Evolutionary conservation across 805 yeast species (phyloP), one percentile per base, ranked within the genome.

Genomic region (Yarrowia phangngaensis): DNA sequence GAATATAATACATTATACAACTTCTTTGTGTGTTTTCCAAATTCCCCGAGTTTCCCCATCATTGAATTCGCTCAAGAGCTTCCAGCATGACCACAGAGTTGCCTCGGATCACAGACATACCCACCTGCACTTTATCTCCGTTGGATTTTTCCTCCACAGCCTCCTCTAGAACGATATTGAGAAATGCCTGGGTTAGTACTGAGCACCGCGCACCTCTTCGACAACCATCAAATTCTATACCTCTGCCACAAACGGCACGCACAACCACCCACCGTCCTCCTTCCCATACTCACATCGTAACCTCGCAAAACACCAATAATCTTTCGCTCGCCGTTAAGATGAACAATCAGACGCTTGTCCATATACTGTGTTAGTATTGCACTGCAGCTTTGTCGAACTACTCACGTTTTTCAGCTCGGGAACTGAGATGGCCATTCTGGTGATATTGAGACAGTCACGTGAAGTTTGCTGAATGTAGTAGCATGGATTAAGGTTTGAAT

Each of bases 251-350:
- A n/a, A n/a, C 6, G 54, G 43, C 20, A 45, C 19, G 33, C 60
- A 60, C 16, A 58, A 58, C 4, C 59, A 58, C 24, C 58, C 16
- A n/a, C 22, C 3, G 20, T 6, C 15, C 20, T 5, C 14, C 15
- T 12, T 8, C 27, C 62, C 52, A 58, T 20, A 45, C 50, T 45
- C 40, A 79, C 76, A 61, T 90, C 97, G 63, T 79, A 90, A 2
- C 97, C 97, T 58, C 85, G 71, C 49, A 90, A 72, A 9, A 76
- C 75, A 2, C 97, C 97, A n/a, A 77, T 75, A 1, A 90, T 77
- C 56, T 75, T 76, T 43, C 97, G 72, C 11, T 83, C 68, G 1
- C 95, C 94, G 63, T 86, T 87, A 52, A 90, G 71, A 55, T 82
- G 84, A 13, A 90, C 69, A 11, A 79, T 70, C 20, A 90, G 72